Base-by-base conservation (phyloP, 164 flowering plant genomes). In the Umbilicus rupestris region DNA sequence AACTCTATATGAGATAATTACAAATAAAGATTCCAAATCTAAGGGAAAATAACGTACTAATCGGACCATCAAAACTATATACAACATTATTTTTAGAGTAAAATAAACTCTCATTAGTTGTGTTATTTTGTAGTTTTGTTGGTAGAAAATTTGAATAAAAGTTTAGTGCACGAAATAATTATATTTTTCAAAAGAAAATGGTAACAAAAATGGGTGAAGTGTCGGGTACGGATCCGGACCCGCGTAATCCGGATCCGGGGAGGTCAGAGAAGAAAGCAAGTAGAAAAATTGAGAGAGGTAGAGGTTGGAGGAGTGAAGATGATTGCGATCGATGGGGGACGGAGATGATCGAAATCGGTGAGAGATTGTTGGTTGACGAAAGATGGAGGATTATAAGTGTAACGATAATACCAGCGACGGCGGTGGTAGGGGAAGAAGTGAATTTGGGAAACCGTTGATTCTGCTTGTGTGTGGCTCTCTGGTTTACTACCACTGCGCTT, bases 401-500 rank as follows among this genome's bases (percentile, higher is more conserved):
- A 52, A 4, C 20, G 17, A 35, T 35, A 3, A 35, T 1, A 35
- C 37, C 0, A n/a, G 24, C 28, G 55, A 7, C 22, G 12, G 17
- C 16, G 7, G 6, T 11, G 6, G 42, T 41, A 31, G 12, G 45
- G 19, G 16, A n/a, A 35, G 28, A 62, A 39, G 44, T 14, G 88
- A 82, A 69, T 70, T 75, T 1, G 96, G 96, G 72, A 87, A 80
- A 71, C 76, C 96, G 26, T 15, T 86, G 78, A 81, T 88, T n/a
- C 59, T 81, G 69, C 37, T 88, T 66, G 73, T 86, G 29, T 82
- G 96, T 42, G 96, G 92, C 28, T 80, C 79, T 10, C 71, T 95
- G 35, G 86, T 95, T 5, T 95, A 89, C 69, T 95, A 95, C 76
- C 99, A 95, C 81, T 91, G 97, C 68, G 89, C 92, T 0, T 85